Conservation (phyloP, 768 basidiomycete species). For the Phylloporus sp. region DNA sequence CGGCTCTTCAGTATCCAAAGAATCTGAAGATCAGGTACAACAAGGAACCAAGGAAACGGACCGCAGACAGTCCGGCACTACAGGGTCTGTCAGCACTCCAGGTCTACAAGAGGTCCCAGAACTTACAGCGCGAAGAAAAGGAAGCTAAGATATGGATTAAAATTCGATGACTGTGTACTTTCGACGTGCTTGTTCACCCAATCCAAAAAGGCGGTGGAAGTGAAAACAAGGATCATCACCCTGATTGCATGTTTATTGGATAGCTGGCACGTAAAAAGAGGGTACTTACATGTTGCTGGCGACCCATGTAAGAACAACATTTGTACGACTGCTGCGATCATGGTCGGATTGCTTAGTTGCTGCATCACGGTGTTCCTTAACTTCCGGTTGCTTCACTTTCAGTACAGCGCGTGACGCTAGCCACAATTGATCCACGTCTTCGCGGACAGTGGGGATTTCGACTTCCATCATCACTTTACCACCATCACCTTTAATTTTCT, state of each 20-base stretch:
- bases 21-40: constrained; percentile 76
- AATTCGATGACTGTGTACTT: constrained; percentile 45
- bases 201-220: constrained; percentile 66
- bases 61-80: constrained; percentile 72
- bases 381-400: constrained; percentile 59
- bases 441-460: constrained; percentile 71
- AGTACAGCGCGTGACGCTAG: constrained; percentile 66
- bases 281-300: constrained; percentile 74
- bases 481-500: constrained; percentile 79
- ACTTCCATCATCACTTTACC: constrained; percentile 88
- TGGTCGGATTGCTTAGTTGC: constrained; percentile 87
- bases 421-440: constrained; percentile 90
- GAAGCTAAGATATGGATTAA: constrained; percentile 88
- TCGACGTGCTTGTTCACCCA: constrained; percentile 64
- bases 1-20: constrained; percentile 46
- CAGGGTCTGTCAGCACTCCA: constrained; percentile 5
- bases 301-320: constrained; percentile 79
- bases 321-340: constrained; percentile 78
- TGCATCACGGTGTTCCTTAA: constrained; percentile 79
- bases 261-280: not conserved
- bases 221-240: constrained; percentile 70
- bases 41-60: constrained; percentile 76
- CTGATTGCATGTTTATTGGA: constrained; percentile 28
- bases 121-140: constrained; percentile 64
- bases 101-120: not conserved